Percentiles rank a stretch among this genome's conserved stretches.
Evolutionary conservation across 1,284 basidiomycete species (phyloP).

Genomic region (Rhodotorula sp.): DNA sequence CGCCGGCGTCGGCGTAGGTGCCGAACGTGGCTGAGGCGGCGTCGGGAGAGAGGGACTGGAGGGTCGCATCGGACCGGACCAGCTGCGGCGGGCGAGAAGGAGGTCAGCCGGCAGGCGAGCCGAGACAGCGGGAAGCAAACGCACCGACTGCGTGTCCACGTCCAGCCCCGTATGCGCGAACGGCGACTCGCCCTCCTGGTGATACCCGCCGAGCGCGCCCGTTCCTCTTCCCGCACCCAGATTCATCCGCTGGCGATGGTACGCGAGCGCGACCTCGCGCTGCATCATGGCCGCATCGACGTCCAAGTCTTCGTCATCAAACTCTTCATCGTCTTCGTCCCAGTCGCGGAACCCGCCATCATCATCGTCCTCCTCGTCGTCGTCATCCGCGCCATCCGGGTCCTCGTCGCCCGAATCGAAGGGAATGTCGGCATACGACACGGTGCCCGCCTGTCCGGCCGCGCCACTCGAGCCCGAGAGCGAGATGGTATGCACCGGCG

Average conservation of each 20-base stretch:
- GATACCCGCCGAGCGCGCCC: constrained; percentile 41
- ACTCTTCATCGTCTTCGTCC: constrained; percentile 17
- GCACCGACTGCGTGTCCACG: constrained; percentile 10
- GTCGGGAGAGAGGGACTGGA: constrained; percentile 12
- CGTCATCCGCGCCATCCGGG: constrained; percentile 11
- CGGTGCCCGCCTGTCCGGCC: constrained; percentile 2
- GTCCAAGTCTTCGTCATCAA: constrained; percentile 39
- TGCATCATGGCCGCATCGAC: constrained; percentile 43
- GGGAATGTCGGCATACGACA: constrained; percentile 26
- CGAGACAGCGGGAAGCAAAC: background rate
- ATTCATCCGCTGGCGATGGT: constrained; percentile 38
- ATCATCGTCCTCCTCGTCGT: constrained; percentile 20
- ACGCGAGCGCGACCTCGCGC: constrained; percentile 44
- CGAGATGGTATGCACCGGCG: constrained; percentile 38
- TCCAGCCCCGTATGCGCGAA: constrained; percentile 3
- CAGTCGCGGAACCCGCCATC: constrained; percentile 9
- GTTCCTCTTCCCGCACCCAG: constrained; percentile 43
- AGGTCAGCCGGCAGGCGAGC: background rate
- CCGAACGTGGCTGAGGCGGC: constrained; percentile 14
- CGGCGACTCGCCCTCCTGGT: constrained; percentile 12
- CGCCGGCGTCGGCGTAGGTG: constrained; percentile 21
- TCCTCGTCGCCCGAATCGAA: constrained; percentile 24
- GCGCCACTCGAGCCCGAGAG: constrained; percentile 15
- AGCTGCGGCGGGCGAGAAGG: constrained; percentile 1
- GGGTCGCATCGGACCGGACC: constrained; percentile 32